Evolutionary conservation across 106 monocot genomes (phyloP), one percentile per base, ranked within the genome.

Genomic region (Vanilla planifolia): DNA sequence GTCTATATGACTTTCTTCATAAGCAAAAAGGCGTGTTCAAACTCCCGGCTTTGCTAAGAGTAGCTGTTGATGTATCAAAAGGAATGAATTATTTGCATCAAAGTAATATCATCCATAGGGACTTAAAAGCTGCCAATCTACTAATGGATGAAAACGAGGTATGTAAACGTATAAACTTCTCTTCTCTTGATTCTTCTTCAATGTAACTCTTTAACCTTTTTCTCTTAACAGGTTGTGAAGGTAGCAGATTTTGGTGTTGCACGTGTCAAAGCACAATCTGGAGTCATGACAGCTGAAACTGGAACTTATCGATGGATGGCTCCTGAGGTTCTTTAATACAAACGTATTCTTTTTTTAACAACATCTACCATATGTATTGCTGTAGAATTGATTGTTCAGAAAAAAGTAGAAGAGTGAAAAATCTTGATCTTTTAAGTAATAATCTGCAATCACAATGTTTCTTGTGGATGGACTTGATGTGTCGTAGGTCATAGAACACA

Each of bases 231-330:
- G 94, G 83, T 83, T 67, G 89, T 94, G 47, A 94, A 89, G 70
- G 89, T 94, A 73, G 94, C 75, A 27, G 94, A 94, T 80, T 94
- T 94, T 78, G 94, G 94, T 59, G 89, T 94, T 63, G 94, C 94
- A 28, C 77, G 94, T 50, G 94, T 94, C 47, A 94, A 89, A 69
- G 67, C 55, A 48, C 80, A 89, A 60, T 76, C 81, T 63, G 94
- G 94, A 62, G 89, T 94, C 33, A 94, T 94, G 94, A 94, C 94
- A 71, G 89, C 89, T 52, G 94, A 94, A 80, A 94, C 94, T 33
- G 94, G 94, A 69, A 94, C 94, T 35, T 94, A 94, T 43, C 94
- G 94, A 53, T 94, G 92, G 92, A 92, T 92, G 94, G 94, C 94
- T 53, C 94, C 94, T 40, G 89, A 89, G 94, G 94, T 94, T 59